phyloP scores from a whole-genome alignment of 306 rosid genomes.

The Canavalia gladiata region DNA sequence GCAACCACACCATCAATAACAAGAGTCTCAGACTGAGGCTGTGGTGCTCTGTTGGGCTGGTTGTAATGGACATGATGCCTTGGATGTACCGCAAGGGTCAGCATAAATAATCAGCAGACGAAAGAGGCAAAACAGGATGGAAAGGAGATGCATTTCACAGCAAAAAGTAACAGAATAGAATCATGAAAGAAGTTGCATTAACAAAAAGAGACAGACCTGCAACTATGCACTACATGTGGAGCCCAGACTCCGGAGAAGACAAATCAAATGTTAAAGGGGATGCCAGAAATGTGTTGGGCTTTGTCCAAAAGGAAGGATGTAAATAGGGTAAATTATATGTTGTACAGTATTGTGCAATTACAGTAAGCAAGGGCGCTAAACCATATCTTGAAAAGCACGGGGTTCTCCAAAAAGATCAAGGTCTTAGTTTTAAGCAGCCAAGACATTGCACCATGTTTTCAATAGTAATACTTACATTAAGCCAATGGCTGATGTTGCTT shows the following conservation, averaged over 20 bases:
- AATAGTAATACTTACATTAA: neutral
- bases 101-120: neutral
- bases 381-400: neutral
- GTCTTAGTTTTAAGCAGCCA: neutral
- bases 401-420: neutral
- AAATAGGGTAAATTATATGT: neutral
- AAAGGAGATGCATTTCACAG: neutral
- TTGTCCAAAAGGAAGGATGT: neutral
- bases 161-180: neutral
- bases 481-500: neutral
- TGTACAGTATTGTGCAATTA: neutral
- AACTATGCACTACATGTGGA: neutral
- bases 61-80: neutral
- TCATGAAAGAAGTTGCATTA: neutral
- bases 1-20: neutral
- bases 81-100: neutral
- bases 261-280: neutral
- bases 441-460: neutral
- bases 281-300: neutral
- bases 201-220: neutral
- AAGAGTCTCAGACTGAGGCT: neutral
- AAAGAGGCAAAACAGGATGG: constrained; percentile 4
- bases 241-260: neutral
- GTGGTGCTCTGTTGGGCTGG: neutral
- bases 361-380: neutral